A percentile compares a stretch with the other conserved stretches of the same genome.
These are phyloP conservation scores for Penicillium arizonense DNA, from an alignment of 495 filamentous ascomycete genomes.

Conservation along the genomic window DNA sequence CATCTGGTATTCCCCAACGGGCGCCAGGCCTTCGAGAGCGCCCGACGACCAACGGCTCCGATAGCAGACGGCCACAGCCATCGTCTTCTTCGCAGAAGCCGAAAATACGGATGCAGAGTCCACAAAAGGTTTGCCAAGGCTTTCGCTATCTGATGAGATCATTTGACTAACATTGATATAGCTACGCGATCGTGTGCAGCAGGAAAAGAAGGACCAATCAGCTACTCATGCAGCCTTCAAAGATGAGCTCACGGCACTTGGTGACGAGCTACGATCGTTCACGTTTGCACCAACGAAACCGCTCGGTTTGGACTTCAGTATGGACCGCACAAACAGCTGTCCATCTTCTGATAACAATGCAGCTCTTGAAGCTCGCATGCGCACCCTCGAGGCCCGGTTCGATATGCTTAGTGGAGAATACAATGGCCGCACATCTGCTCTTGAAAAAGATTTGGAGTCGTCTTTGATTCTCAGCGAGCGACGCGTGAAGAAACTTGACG, in stretches of 20 bases:
- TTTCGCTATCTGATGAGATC: background rate
- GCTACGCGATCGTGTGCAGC: slow-evolving; percentile 82
- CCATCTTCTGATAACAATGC: slow-evolving; percentile 19
- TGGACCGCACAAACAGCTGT: background rate
- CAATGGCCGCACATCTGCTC: slow-evolving; percentile 52
- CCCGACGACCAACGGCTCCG: slow-evolving; percentile 38
- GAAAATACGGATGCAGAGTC: slow-evolving; percentile 82
- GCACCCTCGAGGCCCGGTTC: slow-evolving; percentile 62
- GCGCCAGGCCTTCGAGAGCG: slow-evolving; percentile 52
- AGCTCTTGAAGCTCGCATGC: slow-evolving; percentile 56
- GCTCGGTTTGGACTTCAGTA: slow-evolving; percentile 11
- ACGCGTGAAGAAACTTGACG: slow-evolving; percentile 81
- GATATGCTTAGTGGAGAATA: slow-evolving; percentile 62
- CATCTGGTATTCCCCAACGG: slow-evolving; percentile 53
- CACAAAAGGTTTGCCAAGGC: slow-evolving; percentile 62
- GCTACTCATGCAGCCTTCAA: slow-evolving; percentile 67
- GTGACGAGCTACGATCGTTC: slow-evolving; percentile 73
- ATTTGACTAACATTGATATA: slow-evolving; percentile 8
- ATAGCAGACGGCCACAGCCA: slow-evolving; percentile 32
- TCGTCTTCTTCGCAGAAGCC: slow-evolving; percentile 40
- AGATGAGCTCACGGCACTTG: slow-evolving; percentile 76
- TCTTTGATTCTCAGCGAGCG: slow-evolving; percentile 68
- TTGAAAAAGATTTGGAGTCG: slow-evolving; percentile 67
- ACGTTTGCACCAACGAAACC: slow-evolving; percentile 37
- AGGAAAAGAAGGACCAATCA: slow-evolving; percentile 70